Base-by-base conservation (phyloP, 2,329 filamentous ascomycete genomes). In the Allantophomopsis lycopodina region DNA sequence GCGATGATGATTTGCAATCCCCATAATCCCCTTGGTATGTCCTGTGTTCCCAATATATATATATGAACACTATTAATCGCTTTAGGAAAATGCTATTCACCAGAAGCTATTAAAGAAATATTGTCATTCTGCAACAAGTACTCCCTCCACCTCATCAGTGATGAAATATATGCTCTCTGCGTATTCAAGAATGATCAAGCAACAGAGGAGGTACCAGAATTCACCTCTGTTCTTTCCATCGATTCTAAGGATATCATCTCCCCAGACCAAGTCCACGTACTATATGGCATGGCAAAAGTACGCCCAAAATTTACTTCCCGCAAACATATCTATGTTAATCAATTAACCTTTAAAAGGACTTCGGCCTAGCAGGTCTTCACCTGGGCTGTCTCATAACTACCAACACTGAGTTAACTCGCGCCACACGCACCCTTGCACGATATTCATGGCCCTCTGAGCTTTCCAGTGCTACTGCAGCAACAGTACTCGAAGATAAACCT, bases 211-310 rank as follows among this genome's bases (percentile, higher is more conserved):
- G 5, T 28, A 3, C 23, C 23, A 28, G 23, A 12, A 0, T 75
- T 75, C 44, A 67, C 62, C 3, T 73, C 69, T 0, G 55, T 61
- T 2, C 54, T 73, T 2, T 64, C 68, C 2, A 64, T 73, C 8
- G 53, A 69, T 33, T 40, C 59, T 0, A 42, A 48, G 0, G 58
- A 40, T 28, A 13, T 17, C 16, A n/a, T 31, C 20, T 15, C 35
- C 18, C 7, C 35, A 31, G 7, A 38, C 6, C 11, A 11, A 15
- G 20, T 17, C 32, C 35, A 16, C 32, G 17, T 33, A 8, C 8
- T 28, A 28, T 28, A 28, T 12, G 23, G 23, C 30, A 36, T 14
- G 21, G 18, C 21, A 16, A 11, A 23, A n/a, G 7, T 16, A 18
- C 15, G 17, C 18, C 18, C 4, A 20, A 7, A 20, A 20, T 15